Evolutionary conservation across 306 rosid species (phyloP), one percentile per base, ranked within the genome.

Genomic region (Pterocarpus santalinus): DNA sequence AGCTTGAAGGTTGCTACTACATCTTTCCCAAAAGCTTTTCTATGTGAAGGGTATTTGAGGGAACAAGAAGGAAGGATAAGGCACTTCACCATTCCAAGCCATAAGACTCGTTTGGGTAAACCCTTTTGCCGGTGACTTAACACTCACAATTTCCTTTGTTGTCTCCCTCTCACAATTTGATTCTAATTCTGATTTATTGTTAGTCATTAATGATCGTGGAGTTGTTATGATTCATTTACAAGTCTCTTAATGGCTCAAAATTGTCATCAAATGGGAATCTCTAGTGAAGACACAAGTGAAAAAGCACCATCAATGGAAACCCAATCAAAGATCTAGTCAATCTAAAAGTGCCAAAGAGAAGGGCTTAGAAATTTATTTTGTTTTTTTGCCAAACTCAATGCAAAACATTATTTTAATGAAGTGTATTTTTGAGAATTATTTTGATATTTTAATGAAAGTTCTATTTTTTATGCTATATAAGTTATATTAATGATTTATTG

Each of bases 81-180:
- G 83, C 99, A 89, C 78, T 95, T 95, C 81, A 84, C 79, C 3
- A 80, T 95, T 71, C 99, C 99, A 0, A 95, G 93, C 78, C 96
- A 95, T 32, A 90, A 84, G 79, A 39, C 93, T 67, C 90, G 92
- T 53, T 9, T 8, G 13, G 90, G 88, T 10, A 85, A 89, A 82
- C 89, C 92, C 5, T 93, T 91, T 78, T 95, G 99, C 82, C 99
- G 94, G 34, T 36, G 28, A 22, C 41, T 61, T 53, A 5, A 52
- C 38, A 22, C 2, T 0, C 36, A 72, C 65, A 6, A 3, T 15
- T 5, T 47, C 44, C 44, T 39, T 1, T 38, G 41, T 33, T n/a
- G 9, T 62, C 47, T 52, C 11, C 11, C 2, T 46, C 16, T 38
- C 41, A 3, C 41, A 8, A 5, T 6, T 55, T 61, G 6, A 32